A percentile compares a stretch with the other conserved stretches of the same genome.
These are phyloP conservation scores for Singerocomus rubriflavus DNA, from an alignment of 1,284 basidiomycete species.

Conservation along the genomic window DNA sequence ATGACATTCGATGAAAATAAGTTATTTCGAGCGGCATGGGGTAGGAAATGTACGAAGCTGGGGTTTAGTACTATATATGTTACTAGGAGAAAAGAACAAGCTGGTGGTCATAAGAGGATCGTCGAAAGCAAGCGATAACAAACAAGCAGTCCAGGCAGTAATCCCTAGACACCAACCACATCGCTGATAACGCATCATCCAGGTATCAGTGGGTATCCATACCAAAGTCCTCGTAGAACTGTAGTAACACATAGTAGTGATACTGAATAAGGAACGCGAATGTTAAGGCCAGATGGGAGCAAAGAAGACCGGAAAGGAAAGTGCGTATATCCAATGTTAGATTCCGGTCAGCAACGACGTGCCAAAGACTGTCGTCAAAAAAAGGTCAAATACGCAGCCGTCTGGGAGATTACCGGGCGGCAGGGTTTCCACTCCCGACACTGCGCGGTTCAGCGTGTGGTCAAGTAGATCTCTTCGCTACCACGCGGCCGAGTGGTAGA, in stretches of 20 bases:
- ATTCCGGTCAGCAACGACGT: background rate
- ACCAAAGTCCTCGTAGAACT: background rate
- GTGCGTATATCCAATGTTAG: background rate
- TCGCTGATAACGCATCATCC: too few species aligned
- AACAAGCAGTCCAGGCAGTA: too few species aligned
- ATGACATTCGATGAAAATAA: too few species aligned
- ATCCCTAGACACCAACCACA: too few species aligned
- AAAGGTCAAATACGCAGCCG: background rate
- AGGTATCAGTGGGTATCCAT: too few species aligned
- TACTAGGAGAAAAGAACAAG: too few species aligned
- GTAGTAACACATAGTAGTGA: background rate
- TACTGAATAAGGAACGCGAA: constrained; percentile 7
- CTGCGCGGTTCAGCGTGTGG: constrained; percentile 25
- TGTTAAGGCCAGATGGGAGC: background rate
- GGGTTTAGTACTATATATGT: too few species aligned
- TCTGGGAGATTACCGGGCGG: constrained; percentile 1
- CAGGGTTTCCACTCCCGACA: constrained; percentile 5
- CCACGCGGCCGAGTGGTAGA: constrained; percentile 15
- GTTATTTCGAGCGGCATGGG: too few species aligned
- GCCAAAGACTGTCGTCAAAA: background rate
- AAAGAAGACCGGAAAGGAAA: background rate
- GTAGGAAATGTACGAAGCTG: too few species aligned
- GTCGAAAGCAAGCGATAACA: too few species aligned
- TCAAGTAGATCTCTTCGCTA: constrained; percentile 46
- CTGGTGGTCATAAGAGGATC: too few species aligned